Evolutionary conservation across 192 early-diverging fungal genomes (phyloP), one percentile per base, ranked within the genome.

Genomic region (Podochytrium sp.): DNA sequence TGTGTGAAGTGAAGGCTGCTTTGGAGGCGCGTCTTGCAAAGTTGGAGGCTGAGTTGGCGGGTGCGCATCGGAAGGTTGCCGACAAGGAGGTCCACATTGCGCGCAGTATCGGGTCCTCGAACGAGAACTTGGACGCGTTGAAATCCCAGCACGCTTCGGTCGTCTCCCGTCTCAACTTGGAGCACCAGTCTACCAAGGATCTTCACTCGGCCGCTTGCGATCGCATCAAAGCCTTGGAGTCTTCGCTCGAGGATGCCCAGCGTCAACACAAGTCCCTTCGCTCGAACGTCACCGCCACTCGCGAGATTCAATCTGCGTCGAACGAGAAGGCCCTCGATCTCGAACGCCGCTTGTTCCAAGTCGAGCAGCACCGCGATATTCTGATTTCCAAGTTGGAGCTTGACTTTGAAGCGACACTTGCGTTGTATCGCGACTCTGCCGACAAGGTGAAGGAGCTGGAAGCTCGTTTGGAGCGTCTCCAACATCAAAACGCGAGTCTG

Each of bases 341-440:
- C 14, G 30, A 71, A 33, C 37, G 16, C 14, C 69, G 69, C 27
- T 38, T 71, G 6, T 20, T 23, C 20, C 55, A 71, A 29, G 53
- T 59, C 7, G 43, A 71, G 37, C 6, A 43, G 20, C 69, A 71
- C 18, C 53, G 49, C 30, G 55, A 71, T 14, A 57, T 34, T 71
- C 56, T 71, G 7, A 27, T 71, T 1, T 1, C 53, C 10, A 29
- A 47, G 25, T 12, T 71, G 4, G 69, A 71, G 30, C 14, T 4
- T n/a, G 69, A 71, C 60, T 38, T 38, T 27, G 25, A 33, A 47
- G 40, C 39, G n/a, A 59, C 57, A 10, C 34, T 10, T 10, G 53
- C 2, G 12, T 33, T 59, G 38, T 60, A 57, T 42, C n/a, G 16
- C 29, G 27, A 30, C n/a, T 20, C 69, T 16, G 25, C 12, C 12